These are phyloP conservation scores for Paecilomyces dactylethromorphus DNA, from an alignment of 2,329 filamentous ascomycete species.

Conservation along the genomic window DNA sequence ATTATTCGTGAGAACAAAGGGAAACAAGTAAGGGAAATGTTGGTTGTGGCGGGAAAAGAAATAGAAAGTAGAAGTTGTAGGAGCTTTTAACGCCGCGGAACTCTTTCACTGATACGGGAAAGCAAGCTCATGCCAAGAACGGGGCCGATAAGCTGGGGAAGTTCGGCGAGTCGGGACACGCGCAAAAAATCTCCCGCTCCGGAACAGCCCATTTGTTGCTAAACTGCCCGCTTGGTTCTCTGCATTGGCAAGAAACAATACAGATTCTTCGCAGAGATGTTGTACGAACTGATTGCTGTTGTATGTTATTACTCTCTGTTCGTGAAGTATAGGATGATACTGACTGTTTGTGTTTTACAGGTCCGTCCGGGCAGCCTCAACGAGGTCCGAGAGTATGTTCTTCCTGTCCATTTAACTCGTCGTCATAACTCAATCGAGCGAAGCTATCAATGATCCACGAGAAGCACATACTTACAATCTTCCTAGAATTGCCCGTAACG, in stretches of 20 bases:
- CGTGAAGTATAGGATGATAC: neutral
- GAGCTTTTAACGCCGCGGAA: neutral
- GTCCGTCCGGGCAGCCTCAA: slow-evolving; percentile 82
- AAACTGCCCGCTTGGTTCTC: neutral
- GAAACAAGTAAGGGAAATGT: neutral
- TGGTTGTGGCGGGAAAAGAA: slow-evolving; percentile 5
- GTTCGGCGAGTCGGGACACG: neutral
- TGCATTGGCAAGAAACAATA: neutral
- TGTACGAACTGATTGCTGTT: slow-evolving; percentile 96
- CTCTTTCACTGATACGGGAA: neutral
- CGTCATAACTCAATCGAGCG: neutral
- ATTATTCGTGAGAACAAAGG: neutral
- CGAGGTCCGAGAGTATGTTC: slow-evolving; percentile 88
- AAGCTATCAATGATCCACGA: neutral
- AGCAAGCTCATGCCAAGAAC: neutral
- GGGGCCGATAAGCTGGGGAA: neutral
- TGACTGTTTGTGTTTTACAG: slow-evolving; percentile 42
- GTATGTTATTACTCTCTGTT: slow-evolving; percentile 49
- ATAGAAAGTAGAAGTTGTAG: slow-evolving; percentile 1
- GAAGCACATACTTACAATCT: neutral
- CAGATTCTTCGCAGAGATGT: slow-evolving; percentile 52
- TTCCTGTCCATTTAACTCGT: slow-evolving; percentile 7
- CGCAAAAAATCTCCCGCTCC: neutral
- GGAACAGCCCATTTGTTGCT: neutral
- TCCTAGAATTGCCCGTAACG: slow-evolving; percentile 74